phyloP scores from a whole-genome alignment of 108 stramenopile species.

The Skeletonema costatum region DNA sequence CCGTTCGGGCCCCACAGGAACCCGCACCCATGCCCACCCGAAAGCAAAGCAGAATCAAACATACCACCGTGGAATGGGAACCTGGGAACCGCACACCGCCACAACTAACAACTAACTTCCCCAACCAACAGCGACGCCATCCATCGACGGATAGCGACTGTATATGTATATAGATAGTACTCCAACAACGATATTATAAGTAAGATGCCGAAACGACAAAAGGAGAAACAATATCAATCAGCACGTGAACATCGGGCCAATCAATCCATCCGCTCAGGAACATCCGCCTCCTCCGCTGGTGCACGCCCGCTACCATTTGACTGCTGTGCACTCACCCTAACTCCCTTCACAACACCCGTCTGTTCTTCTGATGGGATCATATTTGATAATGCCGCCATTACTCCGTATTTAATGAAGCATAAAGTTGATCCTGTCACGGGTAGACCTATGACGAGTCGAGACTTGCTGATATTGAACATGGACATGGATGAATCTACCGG shows the following conservation, averaged over 20 bases:
- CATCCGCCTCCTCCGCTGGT: slow-evolving; percentile 9
- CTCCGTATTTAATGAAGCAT: slow-evolving; percentile 87
- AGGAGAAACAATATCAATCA: slow-evolving; percentile 88
- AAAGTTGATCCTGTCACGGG: slow-evolving; percentile 89
- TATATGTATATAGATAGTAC: no score
- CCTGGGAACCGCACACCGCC: no score
- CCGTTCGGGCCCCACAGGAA: no score
- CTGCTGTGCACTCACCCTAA: slow-evolving; percentile 94
- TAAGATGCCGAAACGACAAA: slow-evolving; percentile 86
- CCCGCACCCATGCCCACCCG: no score
- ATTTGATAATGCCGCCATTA: slow-evolving; percentile 89
- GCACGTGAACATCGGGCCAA: slow-evolving; percentile 72
- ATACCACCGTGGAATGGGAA: no score
- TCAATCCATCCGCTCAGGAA: slow-evolving; percentile 60
- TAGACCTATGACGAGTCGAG: slow-evolving; percentile 50
- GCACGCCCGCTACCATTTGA: slow-evolving; percentile 87
- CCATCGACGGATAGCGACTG: no score
- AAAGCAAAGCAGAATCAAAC: no score
- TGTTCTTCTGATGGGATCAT: slow-evolving; percentile 84
- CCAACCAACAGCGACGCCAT: no score
- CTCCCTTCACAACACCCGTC: slow-evolving; percentile 79
- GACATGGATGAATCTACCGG: slow-evolving; percentile 85
- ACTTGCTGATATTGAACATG: slow-evolving; percentile 87
- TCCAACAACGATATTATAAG: not conserved
- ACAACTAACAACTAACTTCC: no score